Conservation (phyloP, 179 eudicot species). For the Gypsophila paniculata region DNA sequence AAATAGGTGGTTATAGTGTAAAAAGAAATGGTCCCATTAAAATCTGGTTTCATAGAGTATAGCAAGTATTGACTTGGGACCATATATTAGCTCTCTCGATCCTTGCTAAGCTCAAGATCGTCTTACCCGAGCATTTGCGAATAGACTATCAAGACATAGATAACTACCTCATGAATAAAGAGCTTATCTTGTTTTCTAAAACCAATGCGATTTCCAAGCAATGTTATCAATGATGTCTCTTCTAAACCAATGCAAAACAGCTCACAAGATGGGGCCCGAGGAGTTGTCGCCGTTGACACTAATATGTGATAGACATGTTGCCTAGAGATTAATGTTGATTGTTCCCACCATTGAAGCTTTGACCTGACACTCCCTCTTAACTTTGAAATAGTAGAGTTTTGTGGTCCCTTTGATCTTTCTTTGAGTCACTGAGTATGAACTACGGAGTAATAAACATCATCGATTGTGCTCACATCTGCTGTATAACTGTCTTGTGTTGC, state of each 20-base stretch:
- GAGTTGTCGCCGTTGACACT: constrained; percentile 14
- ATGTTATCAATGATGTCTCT: constrained; percentile 14
- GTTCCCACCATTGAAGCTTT: constrained; percentile 22
- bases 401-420: constrained; percentile 26
- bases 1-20: too few relatives aligned
- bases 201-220: neutral
- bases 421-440: constrained; percentile 14
- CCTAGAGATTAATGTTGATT: constrained; percentile 28
- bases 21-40: too few relatives aligned
- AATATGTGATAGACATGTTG: constrained; percentile 1
- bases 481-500: constrained; percentile 20
- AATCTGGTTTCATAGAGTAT: neutral
- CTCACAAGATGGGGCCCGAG: constrained; percentile 8
- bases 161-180: neutral
- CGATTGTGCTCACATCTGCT: constrained; percentile 9
- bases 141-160: neutral
- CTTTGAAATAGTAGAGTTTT: constrained; percentile 13
- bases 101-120: neutral
- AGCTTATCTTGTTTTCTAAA: neutral
- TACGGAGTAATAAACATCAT: constrained; percentile 18
- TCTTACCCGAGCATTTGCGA: neutral
- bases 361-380: constrained; percentile 22
- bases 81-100: neutral
- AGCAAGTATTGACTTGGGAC: neutral
- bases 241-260: neutral